These are phyloP conservation scores for Leccinum rimulosum DNA, from an alignment of 768 basidiomycete species.

Conservation along the genomic window DNA sequence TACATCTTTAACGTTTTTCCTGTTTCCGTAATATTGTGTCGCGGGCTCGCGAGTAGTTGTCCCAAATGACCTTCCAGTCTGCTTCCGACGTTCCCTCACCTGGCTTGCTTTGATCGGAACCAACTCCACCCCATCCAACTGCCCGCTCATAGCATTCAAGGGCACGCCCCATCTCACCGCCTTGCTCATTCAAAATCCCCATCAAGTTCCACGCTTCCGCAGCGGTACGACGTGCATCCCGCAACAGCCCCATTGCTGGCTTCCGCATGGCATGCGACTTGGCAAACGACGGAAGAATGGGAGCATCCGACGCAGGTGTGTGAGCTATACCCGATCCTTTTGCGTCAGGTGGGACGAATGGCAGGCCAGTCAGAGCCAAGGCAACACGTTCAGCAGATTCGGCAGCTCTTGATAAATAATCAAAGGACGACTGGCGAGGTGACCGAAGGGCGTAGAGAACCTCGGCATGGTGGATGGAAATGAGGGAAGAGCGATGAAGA, in stretches of 20 bases:
- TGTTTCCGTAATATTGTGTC: conserved; percentile 15
- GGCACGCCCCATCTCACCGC: conserved; percentile 37
- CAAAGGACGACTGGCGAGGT: conserved; percentile 46
- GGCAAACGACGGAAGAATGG: conserved; percentile 43
- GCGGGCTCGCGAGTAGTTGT: conserved; percentile 57
- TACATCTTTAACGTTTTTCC: conserved; percentile 2
- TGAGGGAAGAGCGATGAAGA: conserved; percentile 69
- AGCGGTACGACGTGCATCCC: conserved; percentile 67
- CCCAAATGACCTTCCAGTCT: conserved; percentile 61
- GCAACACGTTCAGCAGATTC: conserved; percentile 67
- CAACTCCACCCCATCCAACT: conserved; percentile 60
- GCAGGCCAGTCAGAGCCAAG: conserved; percentile 45
- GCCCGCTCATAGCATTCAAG: conserved; percentile 68
- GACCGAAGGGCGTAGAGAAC: conserved; percentile 53
- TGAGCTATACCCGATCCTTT: conserved; percentile 35
- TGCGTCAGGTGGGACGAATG: conserved; percentile 34
- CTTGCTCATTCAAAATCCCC: conserved; percentile 60
- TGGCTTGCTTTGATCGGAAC: conserved; percentile 38
- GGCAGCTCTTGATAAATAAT: conserved; percentile 59
- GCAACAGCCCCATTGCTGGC: conserved; percentile 56
- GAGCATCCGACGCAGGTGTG: conserved; percentile 37
- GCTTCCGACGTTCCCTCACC: conserved; percentile 53
- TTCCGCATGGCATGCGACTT: conserved; percentile 50
- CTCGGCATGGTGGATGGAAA: conserved; percentile 73
- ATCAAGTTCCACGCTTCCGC: conserved; percentile 75